Conservation (phyloP, 176 grass and related monocot genomes). For the Hordeum vulgare region DNA sequence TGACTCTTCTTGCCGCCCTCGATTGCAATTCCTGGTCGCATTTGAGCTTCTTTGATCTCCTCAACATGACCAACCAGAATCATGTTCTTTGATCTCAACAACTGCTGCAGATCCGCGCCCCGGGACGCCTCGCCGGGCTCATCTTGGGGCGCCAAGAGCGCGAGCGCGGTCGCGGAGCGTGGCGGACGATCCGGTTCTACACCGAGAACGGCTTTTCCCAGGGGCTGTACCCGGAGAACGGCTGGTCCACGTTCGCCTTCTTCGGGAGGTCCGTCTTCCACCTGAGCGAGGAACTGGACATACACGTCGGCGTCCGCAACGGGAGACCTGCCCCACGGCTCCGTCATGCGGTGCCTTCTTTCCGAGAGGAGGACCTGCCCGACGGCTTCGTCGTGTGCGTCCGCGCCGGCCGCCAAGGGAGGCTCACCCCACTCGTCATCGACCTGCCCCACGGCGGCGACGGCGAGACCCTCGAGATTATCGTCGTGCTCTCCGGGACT, state of each 20-base stretch:
- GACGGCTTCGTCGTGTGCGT: background rate
- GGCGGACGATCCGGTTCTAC: background rate
- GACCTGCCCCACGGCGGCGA: constrained; percentile 1
- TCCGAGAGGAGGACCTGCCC: background rate
- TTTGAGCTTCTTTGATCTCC: background rate
- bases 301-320: background rate
- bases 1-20: background rate
- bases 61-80: background rate
- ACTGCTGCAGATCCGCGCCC: background rate
- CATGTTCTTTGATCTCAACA: too few species aligned
- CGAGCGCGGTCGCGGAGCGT: background rate
- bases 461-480: background rate
- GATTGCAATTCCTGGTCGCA: background rate
- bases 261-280: background rate
- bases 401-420: background rate
- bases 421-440: constrained; percentile 8
- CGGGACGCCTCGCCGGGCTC: background rate
- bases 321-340: background rate
- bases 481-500: background rate
- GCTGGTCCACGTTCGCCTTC: background rate
- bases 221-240: background rate
- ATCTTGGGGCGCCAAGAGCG: background rate
- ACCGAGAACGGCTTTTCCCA: background rate
- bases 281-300: background rate
- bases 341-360: background rate